Conservation (phyloP, 148 eudicot species). For the Nyssa sinensis region DNA sequence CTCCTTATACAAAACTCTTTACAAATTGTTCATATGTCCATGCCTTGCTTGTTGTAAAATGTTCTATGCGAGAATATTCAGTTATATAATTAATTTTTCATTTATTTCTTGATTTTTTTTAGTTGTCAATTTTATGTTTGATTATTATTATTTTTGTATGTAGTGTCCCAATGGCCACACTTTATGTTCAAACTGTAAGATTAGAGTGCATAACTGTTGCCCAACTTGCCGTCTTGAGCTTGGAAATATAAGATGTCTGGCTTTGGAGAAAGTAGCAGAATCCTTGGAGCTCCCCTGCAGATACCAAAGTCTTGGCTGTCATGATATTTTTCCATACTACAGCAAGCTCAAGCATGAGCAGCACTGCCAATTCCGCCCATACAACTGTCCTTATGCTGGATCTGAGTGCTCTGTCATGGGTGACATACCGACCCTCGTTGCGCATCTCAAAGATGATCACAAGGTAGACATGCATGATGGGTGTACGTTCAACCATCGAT, state of each 20-base stretch:
- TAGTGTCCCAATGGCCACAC: constrained; percentile 70
- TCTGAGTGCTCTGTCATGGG: constrained; percentile 57
- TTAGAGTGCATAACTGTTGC: constrained; percentile 41
- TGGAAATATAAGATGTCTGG: constrained; percentile 57
- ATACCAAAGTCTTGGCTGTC: constrained; percentile 45
- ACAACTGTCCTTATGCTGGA: constrained; percentile 64
- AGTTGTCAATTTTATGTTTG: not conserved
- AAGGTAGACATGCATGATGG: constrained; percentile 64
- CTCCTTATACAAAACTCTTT: too few species aligned
- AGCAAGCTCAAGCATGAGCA: constrained; percentile 53
- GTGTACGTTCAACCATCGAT: constrained; percentile 63
- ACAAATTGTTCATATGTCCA: too few species aligned
- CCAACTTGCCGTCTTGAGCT: constrained; percentile 55
- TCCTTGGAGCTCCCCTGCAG: constrained; percentile 56
- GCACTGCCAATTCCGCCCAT: constrained; percentile 48
- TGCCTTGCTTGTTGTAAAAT: not conserved
- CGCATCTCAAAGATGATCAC: constrained; percentile 57
- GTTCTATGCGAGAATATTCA: too few species aligned
- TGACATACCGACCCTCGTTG: constrained; percentile 44
- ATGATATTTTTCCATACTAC: constrained; percentile 46
- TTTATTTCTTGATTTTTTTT: not conserved
- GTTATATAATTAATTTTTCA: not conserved
- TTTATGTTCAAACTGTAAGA: constrained; percentile 50
- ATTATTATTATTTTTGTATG: constrained; percentile 8
- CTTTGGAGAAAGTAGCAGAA: constrained; percentile 58